A percentile compares a stretch with the other conserved stretches of the same genome.
Evolutionary conservation across 139 green algal species (phyloP).

Genomic region (Penium margaritaceum): DNA sequence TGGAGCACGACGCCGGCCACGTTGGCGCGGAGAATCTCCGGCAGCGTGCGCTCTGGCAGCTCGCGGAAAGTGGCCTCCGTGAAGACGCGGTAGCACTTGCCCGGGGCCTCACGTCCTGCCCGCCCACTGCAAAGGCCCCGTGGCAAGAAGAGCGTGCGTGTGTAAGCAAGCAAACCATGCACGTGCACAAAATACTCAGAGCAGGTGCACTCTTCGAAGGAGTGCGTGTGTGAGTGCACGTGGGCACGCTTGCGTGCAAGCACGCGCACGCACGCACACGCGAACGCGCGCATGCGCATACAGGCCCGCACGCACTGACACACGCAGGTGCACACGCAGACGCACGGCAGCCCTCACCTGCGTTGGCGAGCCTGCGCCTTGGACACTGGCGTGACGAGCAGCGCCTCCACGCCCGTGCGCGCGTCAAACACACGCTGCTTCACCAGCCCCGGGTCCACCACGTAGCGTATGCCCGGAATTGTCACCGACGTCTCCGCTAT

Average conservation of each 20-base stretch:
- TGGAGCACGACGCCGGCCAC: conserved; percentile 71
- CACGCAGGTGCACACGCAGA: too few relatives aligned
- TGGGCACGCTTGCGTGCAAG: too few relatives aligned
- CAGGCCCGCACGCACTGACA: too few relatives aligned
- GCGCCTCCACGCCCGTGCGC: conserved; percentile 78
- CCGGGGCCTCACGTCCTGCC: conserved; percentile 67
- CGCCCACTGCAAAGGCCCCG: conserved; percentile 69
- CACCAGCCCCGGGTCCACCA: conserved; percentile 49
- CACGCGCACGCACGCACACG: too few relatives aligned
- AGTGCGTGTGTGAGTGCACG: too few relatives aligned
- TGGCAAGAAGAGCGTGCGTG: too few relatives aligned
- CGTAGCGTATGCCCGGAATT: conserved; percentile 70
- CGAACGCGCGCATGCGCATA: too few relatives aligned
- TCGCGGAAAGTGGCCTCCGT: conserved; percentile 59
- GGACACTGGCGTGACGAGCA: conserved; percentile 81
- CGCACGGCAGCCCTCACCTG: conserved; percentile 14
- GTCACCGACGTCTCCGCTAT: conserved; percentile 96
- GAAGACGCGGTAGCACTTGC: conserved; percentile 84
- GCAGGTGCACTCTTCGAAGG: too few relatives aligned
- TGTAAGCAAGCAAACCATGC: too few relatives aligned
- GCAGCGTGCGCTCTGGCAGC: conserved; percentile 54
- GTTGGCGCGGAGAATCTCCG: conserved; percentile 77
- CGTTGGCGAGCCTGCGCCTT: conserved; percentile 38
- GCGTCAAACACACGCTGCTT: conserved; percentile 71
- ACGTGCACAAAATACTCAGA: too few relatives aligned